Evolutionary conservation across 495 filamentous ascomycete species (phyloP).

Genomic region (Penicillium angulare): DNA sequence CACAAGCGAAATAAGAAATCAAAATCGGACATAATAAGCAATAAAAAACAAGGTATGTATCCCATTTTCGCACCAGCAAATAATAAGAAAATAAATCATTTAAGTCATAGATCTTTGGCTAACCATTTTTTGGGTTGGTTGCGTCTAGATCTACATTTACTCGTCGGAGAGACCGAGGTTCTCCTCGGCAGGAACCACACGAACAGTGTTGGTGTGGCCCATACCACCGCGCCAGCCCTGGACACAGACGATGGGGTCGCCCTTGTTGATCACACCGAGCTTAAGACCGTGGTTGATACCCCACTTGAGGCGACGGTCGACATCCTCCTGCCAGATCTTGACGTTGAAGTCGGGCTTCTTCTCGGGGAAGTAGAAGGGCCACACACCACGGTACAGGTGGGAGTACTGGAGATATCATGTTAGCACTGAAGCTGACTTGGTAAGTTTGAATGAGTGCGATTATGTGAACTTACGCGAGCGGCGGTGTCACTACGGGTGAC

Average conservation of each 20-base stretch:
- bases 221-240: constrained; percentile 97
- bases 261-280: constrained; percentile 77
- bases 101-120: constrained; percentile 9
- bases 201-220: constrained; percentile 96
- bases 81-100: constrained; percentile 11
- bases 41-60: constrained; percentile 26
- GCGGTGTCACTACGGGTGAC: constrained; percentile 83
- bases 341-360: constrained; percentile 92
- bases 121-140: constrained; percentile 11
- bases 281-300: constrained; percentile 80
- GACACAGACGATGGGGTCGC: constrained; percentile 87
- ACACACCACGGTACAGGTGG: constrained; percentile 96
- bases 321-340: constrained; percentile 92
- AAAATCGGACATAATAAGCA: constrained; percentile 6
- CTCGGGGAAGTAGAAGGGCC: constrained; percentile 93
- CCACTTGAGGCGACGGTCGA: constrained; percentile 95
- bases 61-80: constrained; percentile 28
- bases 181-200: constrained; percentile 64
- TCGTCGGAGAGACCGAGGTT: constrained; percentile 53
- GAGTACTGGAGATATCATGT: constrained; percentile 56
- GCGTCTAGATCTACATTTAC: constrained; percentile 25
- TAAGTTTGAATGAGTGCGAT: background rate
- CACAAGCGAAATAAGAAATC: constrained; percentile 1
- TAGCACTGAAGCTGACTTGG: constrained; percentile 3
- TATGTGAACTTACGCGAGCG: constrained; percentile 56